Conservation (phyloP, 495 filamentous ascomycete species). For the Filosporella fistucella region DNA sequence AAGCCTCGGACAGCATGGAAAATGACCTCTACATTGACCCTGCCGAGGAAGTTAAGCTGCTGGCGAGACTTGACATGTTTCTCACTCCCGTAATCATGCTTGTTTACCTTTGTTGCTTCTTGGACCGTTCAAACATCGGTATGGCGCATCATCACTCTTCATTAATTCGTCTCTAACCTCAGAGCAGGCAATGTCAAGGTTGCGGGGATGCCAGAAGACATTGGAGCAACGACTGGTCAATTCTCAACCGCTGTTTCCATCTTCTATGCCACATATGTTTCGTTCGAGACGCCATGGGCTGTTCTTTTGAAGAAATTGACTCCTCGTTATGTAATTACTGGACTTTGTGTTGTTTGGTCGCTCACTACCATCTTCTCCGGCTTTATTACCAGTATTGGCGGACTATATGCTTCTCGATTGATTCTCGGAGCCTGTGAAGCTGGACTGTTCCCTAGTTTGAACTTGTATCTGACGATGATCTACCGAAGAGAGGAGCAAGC, state of each 20-base stretch:
- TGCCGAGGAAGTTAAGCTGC: not conserved
- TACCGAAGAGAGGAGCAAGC: not conserved
- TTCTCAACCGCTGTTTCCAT: constrained; percentile 45
- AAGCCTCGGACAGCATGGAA: too few relatives aligned
- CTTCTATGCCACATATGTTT: constrained; percentile 48
- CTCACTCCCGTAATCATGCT: not conserved
- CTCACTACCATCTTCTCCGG: constrained; percentile 56
- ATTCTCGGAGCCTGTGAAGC: not conserved
- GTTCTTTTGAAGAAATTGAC: constrained; percentile 41
- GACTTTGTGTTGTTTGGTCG: constrained; percentile 63
- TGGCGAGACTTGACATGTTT: not conserved
- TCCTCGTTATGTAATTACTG: constrained; percentile 44
- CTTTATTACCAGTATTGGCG: not conserved
- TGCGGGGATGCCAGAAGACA: constrained; percentile 39
- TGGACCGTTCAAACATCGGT: constrained; percentile 36
- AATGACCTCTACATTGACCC: too few relatives aligned
- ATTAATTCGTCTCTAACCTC: not conserved
- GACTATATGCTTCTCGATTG: not conserved
- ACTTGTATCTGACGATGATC: not conserved
- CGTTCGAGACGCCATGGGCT: constrained; percentile 39
- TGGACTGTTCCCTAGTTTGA: not conserved
- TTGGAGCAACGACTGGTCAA: constrained; percentile 32
- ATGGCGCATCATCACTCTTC: not conserved
- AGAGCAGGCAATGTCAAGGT: constrained; percentile 41
- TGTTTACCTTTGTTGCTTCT: not conserved